Conservation (phyloP, 2,329 filamentous ascomycete genomes). For the Penicillium sp. region DNA sequence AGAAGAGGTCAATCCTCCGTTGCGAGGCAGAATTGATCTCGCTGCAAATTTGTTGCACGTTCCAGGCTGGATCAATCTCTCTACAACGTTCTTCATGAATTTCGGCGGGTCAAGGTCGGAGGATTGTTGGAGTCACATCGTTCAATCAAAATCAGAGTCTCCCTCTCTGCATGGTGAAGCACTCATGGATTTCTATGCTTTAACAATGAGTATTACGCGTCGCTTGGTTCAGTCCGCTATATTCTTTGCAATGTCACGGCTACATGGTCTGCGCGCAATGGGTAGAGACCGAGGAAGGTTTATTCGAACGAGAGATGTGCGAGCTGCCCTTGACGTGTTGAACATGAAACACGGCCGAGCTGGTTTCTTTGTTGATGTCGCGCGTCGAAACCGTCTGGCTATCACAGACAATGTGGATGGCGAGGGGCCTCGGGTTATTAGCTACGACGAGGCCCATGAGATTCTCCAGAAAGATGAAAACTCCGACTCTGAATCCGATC, state of each 20-base stretch:
- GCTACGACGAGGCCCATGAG: slow-evolving; percentile 37
- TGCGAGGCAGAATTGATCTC: slow-evolving; percentile 42
- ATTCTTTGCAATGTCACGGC: slow-evolving; percentile 68
- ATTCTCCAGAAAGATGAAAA: slow-evolving; percentile 12
- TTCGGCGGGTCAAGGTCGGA: slow-evolving; percentile 53
- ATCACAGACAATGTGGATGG: slow-evolving; percentile 42
- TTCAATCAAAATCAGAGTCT: slow-evolving; percentile 53
- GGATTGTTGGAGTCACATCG: slow-evolving; percentile 63
- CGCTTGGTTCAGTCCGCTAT: slow-evolving; percentile 68
- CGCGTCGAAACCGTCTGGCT: slow-evolving; percentile 53
- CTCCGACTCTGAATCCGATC: slow-evolving; percentile 13
- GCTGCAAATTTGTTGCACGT: slow-evolving; percentile 61
- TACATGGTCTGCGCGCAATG: slow-evolving; percentile 51
- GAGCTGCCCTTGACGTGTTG: slow-evolving; percentile 55
- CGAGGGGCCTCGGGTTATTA: slow-evolving; percentile 19
- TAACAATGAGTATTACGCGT: slow-evolving; percentile 67
- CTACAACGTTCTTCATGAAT: slow-evolving; percentile 75
- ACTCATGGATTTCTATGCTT: slow-evolving; percentile 70
- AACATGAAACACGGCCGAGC: slow-evolving; percentile 48
- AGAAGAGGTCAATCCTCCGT: slow-evolving; percentile 24
- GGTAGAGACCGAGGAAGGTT: slow-evolving; percentile 31
- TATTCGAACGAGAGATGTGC: slow-evolving; percentile 52
- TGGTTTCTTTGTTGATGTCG: slow-evolving; percentile 53
- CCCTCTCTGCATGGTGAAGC: slow-evolving; percentile 74
- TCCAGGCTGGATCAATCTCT: slow-evolving; percentile 62